Percentiles rank a stretch among this genome's conserved stretches.
These are phyloP conservation scores for Madurella mycetomatis DNA, from an alignment of 2,329 filamentous ascomycete species.

Conservation along the genomic window DNA sequence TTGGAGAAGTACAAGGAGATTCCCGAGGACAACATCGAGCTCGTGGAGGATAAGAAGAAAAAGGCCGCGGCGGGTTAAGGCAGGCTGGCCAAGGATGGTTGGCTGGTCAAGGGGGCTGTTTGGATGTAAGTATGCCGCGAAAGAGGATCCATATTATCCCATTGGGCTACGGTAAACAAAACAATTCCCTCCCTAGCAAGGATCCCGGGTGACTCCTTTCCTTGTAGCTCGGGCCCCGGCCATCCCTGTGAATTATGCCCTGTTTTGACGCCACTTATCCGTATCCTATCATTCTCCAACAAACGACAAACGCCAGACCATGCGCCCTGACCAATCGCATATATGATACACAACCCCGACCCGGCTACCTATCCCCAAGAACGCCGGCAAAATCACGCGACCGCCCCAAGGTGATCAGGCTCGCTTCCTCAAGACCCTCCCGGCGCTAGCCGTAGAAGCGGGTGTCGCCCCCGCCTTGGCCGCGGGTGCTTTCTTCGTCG, in stretches of 20 bases:
- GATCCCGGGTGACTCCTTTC: not conserved
- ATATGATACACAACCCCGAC: not conserved
- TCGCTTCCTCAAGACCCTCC: conserved; percentile 54
- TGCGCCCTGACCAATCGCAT: not conserved
- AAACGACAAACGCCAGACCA: not conserved
- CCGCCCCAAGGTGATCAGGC: conserved; percentile 20
- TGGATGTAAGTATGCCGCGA: not conserved
- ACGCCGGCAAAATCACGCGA: not conserved
- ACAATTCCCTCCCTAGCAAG: not conserved
- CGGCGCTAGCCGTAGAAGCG: conserved; percentile 32
- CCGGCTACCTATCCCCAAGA: not conserved
- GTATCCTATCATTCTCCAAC: not conserved
- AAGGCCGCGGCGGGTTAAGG: conserved; percentile 52
- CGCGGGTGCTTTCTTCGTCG: conserved; percentile 47
- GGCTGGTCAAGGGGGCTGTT: no score
- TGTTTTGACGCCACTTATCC: not conserved
- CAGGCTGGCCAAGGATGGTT: not conserved
- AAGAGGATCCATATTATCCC: not conserved
- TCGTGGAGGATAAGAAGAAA: conserved; percentile 95
- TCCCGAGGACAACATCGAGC: conserved; percentile 90
- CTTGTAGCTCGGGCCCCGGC: not conserved
- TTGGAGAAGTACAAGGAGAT: conserved; percentile 84
- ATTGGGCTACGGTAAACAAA: not conserved
- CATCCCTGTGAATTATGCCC: not conserved
- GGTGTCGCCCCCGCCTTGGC: conserved; percentile 35